Base-by-base conservation (phyloP, 1,284 basidiomycete species). In the Sporisorium scitamineum region DNA sequence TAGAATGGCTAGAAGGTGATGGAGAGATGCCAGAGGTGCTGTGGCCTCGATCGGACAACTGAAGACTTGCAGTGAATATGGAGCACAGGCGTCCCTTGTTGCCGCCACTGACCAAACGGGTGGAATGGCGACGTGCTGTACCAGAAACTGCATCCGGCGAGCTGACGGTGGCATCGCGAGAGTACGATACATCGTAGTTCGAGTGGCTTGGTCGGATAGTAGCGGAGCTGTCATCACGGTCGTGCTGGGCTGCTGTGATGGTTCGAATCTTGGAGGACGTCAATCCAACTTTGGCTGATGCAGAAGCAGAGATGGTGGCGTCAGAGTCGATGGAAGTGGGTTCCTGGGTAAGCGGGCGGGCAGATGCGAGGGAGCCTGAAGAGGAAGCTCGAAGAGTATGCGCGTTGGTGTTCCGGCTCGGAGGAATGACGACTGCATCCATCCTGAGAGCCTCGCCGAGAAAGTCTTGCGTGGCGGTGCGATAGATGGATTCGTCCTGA, bases 391-490 rank as follows among this genome's bases (percentile, higher is more conserved):
- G 44, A 26, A 61, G 27, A 1, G 60, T 59, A 11, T 39, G 41
- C 9, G 24, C 20, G 26, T 57, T 5, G 37, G 2, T 18, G 37
- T 4, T 37, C 11, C 45, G 54, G n/a, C 10, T 34, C 7, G 71
- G 71, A 2, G 66, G 66, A 5, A 68, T 59, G 52, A 74, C 66
- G 10, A 70, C 57, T 4, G 71, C 71, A 22, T 74, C 71, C 71
- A 74, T 74, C 59, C 63, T 74, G 62, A 74, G 71, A 18, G 71
- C 66, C 32, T 74, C 71, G n/a, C 62, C 62, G 10, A 74, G 59
- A 20, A 69, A 31, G 14, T 55, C 51, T 29, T 69, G 59, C 18
- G 45, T 59, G 11, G 71, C 71, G 3, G 71, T 74, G 41, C 48
- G 57, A 20, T 69, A 74, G 61, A 69, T 59, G 20, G 56, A 56